phyloP scores from a whole-genome alignment of 129 eudicot species.

The Cynara cardunculus region DNA sequence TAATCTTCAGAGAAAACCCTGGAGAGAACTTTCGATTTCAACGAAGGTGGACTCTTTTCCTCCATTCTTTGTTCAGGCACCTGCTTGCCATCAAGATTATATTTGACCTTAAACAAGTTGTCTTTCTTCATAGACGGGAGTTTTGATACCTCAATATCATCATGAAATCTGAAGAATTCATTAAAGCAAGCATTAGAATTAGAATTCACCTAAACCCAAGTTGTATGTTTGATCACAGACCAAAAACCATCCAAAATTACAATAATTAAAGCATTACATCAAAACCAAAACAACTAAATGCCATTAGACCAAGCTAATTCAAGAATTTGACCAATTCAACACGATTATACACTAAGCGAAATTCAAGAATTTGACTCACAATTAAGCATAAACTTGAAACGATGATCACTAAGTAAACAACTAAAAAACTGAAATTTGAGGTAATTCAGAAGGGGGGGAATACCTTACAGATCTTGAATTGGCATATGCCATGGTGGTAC shows the following conservation, averaged over 20 bases:
- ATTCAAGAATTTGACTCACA: not conserved
- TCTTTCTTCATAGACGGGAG: slow-evolving; percentile 41
- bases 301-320: slow-evolving; percentile 7
- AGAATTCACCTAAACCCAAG: not conserved
- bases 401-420: slow-evolving; percentile 1
- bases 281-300: not conserved
- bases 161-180: slow-evolving; percentile 54
- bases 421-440: slow-evolving; percentile 4
- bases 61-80: slow-evolving; percentile 38
- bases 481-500: slow-evolving; percentile 48
- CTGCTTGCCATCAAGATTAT: slow-evolving; percentile 57
- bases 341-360: slow-evolving; percentile 9
- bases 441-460: not conserved
- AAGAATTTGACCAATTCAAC: slow-evolving; percentile 16
- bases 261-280: not conserved
- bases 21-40: slow-evolving; percentile 82
- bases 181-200: not conserved
- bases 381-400: slow-evolving; percentile 13
- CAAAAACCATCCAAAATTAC: not conserved
- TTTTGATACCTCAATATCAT: slow-evolving; percentile 41
- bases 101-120: slow-evolving; percentile 41
- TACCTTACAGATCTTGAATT: slow-evolving; percentile 92
- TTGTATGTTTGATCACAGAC: not conserved
- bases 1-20: slow-evolving; percentile 96
- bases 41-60: slow-evolving; percentile 29